Conservation (phyloP, 306 rosid genomes). For the Cicer bijugum region DNA sequence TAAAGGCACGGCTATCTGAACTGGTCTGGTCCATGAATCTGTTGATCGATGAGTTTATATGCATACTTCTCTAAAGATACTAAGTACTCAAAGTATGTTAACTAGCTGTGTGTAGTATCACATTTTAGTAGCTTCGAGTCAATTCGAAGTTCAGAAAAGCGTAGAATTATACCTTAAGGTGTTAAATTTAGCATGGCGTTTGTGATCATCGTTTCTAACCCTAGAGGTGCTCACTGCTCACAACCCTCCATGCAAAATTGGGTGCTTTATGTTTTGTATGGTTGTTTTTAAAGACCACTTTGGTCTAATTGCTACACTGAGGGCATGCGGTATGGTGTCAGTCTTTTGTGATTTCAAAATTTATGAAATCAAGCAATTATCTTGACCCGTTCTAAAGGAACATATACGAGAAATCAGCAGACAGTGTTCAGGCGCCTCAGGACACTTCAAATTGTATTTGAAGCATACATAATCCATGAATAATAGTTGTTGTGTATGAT, state of each 20-base stretch:
- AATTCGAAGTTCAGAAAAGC: conserved; percentile 32
- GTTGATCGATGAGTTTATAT: conserved; percentile 41
- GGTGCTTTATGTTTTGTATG: conserved; percentile 29
- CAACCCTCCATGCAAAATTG: neutral
- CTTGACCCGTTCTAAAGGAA: neutral
- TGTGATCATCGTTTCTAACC: conserved; percentile 20
- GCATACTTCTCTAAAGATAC: conserved; percentile 32
- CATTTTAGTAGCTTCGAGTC: conserved; percentile 37
- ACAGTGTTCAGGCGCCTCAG: too few relatives aligned
- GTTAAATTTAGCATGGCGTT: conserved; percentile 20
- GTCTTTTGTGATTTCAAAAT: neutral
- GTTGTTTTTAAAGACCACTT: conserved; percentile 18
- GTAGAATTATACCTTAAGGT: conserved; percentile 33
- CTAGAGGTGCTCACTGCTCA: conserved; percentile 29
- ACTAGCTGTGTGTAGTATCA: conserved; percentile 38
- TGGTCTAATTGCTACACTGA: conserved; percentile 18
- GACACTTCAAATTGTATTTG: too few relatives aligned
- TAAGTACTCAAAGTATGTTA: conserved; percentile 33
- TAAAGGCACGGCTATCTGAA: conserved; percentile 31
- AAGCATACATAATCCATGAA: neutral
- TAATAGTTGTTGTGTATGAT: neutral
- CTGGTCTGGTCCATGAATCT: neutral
- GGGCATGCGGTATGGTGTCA: neutral
- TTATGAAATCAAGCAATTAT: neutral
- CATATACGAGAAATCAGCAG: too few relatives aligned